Percentiles rank a stretch among this genome's conserved stretches.
Conservation (phyloP, 1,139 yeast species). For the Kodamaea arcana region DNA sequence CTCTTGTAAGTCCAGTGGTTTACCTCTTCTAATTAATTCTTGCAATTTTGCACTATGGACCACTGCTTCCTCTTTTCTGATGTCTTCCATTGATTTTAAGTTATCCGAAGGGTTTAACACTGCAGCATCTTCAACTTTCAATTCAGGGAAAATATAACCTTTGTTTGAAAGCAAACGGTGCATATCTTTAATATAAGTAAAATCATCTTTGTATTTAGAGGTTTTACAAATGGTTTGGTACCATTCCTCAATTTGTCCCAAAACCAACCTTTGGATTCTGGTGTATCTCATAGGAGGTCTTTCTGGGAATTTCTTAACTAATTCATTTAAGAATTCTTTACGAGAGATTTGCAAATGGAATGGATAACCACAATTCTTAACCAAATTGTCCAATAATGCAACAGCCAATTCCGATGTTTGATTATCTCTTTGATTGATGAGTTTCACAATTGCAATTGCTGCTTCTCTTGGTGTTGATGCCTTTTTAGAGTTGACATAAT, state of each 20-base stretch:
- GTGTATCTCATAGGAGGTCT: constrained; percentile 86
- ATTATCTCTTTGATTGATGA: constrained; percentile 78
- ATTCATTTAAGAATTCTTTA: constrained; percentile 88
- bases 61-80: constrained; percentile 86
- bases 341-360: constrained; percentile 92
- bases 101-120: constrained; percentile 91
- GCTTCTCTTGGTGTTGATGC: constrained; percentile 92
- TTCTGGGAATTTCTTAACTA: constrained; percentile 91
- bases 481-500: constrained; percentile 86
- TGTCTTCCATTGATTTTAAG: constrained; percentile 82
- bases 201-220: constrained; percentile 84
- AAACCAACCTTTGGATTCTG: constrained; percentile 75
- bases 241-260: constrained; percentile 97
- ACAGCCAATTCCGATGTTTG: constrained; percentile 65
- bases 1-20: constrained; percentile 91
- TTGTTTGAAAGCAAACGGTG: constrained; percentile 83
- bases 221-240: constrained; percentile 91
- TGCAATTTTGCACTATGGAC: constrained; percentile 95
- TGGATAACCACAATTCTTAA: constrained; percentile 97
- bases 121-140: constrained; percentile 86
- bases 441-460: constrained; percentile 80
- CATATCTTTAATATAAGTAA: constrained; percentile 93
- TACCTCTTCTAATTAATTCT: constrained; percentile 91
- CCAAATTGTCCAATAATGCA: constrained; percentile 75
- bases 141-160: constrained; percentile 88